Conservation (phyloP, 129 eudicot species). For the Saposhnikovia divaricata region DNA sequence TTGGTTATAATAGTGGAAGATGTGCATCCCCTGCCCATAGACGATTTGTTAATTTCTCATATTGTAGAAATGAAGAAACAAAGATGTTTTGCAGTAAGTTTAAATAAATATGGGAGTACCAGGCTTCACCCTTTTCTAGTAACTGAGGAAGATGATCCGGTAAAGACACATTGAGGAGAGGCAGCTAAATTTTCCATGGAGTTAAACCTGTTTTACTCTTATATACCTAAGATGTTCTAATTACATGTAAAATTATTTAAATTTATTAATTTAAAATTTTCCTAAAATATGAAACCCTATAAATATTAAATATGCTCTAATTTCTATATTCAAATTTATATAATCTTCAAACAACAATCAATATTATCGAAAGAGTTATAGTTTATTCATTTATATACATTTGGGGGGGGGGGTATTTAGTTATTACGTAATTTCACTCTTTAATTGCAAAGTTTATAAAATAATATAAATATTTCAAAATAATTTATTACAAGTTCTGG, state of each 20-base stretch:
- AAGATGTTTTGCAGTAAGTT: not conserved
- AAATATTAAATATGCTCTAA: not conserved
- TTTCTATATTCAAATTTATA: not conserved
- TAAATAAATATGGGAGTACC: not conserved
- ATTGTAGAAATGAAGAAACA: not conserved
- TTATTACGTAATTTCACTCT: not conserved
- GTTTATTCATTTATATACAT: not conserved
- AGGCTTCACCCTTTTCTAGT: not conserved
- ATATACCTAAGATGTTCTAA: not conserved
- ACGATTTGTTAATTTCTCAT: not conserved
- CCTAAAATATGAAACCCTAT: not conserved
- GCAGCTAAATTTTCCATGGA: not conserved
- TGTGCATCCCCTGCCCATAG: not conserved
- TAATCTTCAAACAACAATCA: not conserved
- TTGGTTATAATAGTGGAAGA: not conserved
- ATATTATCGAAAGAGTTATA: not conserved
- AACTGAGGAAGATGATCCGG: not conserved
- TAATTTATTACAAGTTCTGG: not conserved
- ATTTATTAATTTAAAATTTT: not conserved
- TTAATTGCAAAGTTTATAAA: not conserved
- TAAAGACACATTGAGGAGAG: not conserved
- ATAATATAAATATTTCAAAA: not conserved
- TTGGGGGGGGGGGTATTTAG: not conserved
- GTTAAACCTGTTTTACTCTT: not conserved
- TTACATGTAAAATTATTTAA: not conserved